Evolutionary conservation across 2,329 filamentous ascomycete species (phyloP), one percentile per base, ranked within the genome.

Genomic region (Celoporthe dispersa): DNA sequence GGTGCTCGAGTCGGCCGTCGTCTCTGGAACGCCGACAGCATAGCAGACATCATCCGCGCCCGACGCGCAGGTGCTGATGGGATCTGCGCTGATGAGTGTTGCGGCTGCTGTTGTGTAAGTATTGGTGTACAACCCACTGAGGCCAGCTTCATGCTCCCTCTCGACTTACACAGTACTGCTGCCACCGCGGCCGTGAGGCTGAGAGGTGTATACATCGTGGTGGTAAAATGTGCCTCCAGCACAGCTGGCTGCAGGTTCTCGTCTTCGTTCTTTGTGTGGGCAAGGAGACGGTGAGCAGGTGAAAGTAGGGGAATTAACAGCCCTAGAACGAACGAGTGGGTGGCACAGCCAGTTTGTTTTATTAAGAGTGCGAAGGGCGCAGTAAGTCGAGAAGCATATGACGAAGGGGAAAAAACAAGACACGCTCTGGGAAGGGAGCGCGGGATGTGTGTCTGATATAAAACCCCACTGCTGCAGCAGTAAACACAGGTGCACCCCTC

Each of bases 1-100:
- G 4, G 80, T 79, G 41, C 82, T 82, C 3, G 83, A 81, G 51
- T 79, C 79, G 16, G 83, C 83, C 1, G 87, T 85, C 1, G 80
- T 75, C 61, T 81, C 74, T 0, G 89, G 88, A 2, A 90, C 83
- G 57, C 82, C 88, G 73, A 90, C 83, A 70, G 81, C 80, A 78
- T 84, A 89, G 78, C 88, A 90, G 55, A 89, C 77, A n/a, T 79
- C 73, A 31, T 39, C 59, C 44, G 77, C 76, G 65, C 75, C 73
- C 2, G 75, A 76, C 57, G 84, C 81, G 73, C 86, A 88, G 74
- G 79, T 79, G 19, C 76, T 73, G n/a, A 77, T 67, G 8, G 77
- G 73, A 5, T 71, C 74, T 31, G 77, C 78, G 4, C 78, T 75
- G 3, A 76, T 74, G 31, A 78, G 76, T 35, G 74, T 74, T 62